Evolutionary conservation across 148 eudicot species (phyloP).

Genomic region (Chenopodium formosanum): DNA sequence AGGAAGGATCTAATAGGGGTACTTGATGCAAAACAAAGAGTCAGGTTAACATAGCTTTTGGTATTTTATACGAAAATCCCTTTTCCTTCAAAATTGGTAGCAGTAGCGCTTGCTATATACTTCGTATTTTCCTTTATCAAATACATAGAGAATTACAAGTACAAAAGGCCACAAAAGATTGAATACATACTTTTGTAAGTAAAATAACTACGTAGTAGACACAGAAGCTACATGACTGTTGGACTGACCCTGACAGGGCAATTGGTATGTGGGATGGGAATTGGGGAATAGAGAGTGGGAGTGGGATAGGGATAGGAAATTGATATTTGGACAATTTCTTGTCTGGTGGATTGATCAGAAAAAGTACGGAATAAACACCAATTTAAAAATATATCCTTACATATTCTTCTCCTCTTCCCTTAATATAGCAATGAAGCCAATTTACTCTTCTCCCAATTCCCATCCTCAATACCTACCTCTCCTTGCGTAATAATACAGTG

Average conservation of each 20-base stretch:
- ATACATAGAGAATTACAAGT: background rate
- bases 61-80: background rate
- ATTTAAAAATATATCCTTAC: too few species aligned
- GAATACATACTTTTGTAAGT: background rate
- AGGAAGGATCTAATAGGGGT: background rate
- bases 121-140: background rate
- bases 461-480: too few species aligned
- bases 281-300: too few species aligned
- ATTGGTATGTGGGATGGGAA: too few species aligned
- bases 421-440: too few species aligned
- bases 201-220: background rate
- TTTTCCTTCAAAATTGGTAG: background rate
- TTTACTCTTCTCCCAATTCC: too few species aligned
- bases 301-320: too few species aligned
- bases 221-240: background rate
- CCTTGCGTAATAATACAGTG: too few species aligned
- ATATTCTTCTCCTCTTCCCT: too few species aligned
- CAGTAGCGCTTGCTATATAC: background rate
- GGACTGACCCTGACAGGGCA: background rate
- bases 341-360: too few species aligned
- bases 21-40: background rate
- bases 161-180: background rate
- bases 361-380: too few species aligned
- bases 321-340: too few species aligned
- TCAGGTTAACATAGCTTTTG: background rate